These are phyloP conservation scores for Rhodotorula paludigena DNA, from an alignment of 768 basidiomycete genomes.

Conservation along the genomic window DNA sequence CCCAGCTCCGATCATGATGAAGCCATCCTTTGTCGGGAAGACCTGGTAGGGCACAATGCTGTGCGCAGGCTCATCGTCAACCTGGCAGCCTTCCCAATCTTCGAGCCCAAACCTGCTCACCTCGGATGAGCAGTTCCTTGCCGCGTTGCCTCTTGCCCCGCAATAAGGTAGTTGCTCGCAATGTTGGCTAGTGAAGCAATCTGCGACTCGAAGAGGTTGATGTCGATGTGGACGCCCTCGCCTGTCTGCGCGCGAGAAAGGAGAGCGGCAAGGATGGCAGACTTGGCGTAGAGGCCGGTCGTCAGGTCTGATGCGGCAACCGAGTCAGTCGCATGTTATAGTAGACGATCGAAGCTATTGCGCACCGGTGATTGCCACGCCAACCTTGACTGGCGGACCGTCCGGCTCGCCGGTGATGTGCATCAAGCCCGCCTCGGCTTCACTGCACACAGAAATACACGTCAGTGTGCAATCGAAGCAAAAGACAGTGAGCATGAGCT, in stretches of 20 bases:
- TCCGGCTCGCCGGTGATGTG: conserved; percentile 71
- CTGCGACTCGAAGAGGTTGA: conserved; percentile 85
- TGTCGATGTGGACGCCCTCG: conserved; percentile 83
- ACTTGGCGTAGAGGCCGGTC: conserved; percentile 71
- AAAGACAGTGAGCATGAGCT: background rate
- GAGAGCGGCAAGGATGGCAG: conserved; percentile 85
- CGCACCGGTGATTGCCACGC: conserved; percentile 82
- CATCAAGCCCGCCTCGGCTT: conserved; percentile 77
- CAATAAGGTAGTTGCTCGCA: conserved; percentile 85
- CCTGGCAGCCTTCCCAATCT: too few species aligned
- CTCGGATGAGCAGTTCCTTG: conserved; percentile 85
- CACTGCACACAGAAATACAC: conserved; percentile 50
- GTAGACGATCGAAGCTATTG: conserved; percentile 24
- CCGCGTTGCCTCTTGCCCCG: conserved; percentile 71
- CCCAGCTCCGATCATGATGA: conserved; percentile 81
- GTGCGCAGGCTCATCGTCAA: background rate
- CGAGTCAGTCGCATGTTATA: conserved; percentile 55
- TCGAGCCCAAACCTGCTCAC: conserved; percentile 48
- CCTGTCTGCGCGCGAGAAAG: conserved; percentile 77
- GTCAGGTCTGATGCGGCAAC: conserved; percentile 18
- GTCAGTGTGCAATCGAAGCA: background rate
- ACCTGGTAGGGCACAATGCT: conserved; percentile 55
- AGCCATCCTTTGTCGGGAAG: conserved; percentile 79
- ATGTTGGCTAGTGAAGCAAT: conserved; percentile 87
- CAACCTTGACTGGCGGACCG: conserved; percentile 85